phyloP scores from a whole-genome alignment of 148 eudicot genomes.

The Persicaria tinctoria region DNA sequence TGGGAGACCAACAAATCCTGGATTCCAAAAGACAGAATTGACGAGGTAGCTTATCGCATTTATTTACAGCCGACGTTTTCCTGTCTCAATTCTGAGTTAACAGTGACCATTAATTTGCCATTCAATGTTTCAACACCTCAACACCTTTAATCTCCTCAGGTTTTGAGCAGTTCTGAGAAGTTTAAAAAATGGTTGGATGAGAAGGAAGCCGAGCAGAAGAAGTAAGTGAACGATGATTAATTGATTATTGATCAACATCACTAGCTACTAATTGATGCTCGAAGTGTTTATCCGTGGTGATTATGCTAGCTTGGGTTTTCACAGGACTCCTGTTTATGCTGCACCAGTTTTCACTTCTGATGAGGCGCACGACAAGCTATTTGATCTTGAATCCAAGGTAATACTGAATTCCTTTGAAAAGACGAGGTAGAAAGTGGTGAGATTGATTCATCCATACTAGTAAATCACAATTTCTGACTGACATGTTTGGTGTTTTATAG shows the following conservation, averaged over 20 bases:
- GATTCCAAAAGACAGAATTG: conserved; percentile 75
- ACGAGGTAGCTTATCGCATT: conserved; percentile 43
- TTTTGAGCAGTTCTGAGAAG: conserved; percentile 55
- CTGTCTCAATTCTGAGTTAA: neutral
- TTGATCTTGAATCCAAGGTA: conserved; percentile 78
- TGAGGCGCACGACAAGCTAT: conserved; percentile 56
- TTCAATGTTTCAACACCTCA: too few species aligned
- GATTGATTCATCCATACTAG: neutral
- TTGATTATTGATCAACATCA: neutral
- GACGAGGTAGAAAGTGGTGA: neutral
- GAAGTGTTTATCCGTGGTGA: too few species aligned
- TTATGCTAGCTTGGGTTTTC: conserved; percentile 8
- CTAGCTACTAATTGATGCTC: neutral
- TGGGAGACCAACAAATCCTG: conserved; percentile 85
- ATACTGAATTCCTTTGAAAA: neutral
- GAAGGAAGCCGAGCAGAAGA: conserved; percentile 72
- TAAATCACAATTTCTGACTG: neutral
- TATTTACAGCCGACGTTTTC: neutral
- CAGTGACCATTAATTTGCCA: neutral
- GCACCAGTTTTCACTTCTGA: conserved; percentile 69
- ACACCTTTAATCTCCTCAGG: conserved; percentile 26
- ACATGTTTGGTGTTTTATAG: conserved; percentile 24
- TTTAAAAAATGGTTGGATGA: conserved; percentile 71
- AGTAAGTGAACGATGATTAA: conserved; percentile 31
- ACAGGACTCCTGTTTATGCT: conserved; percentile 49